Evolutionary conservation across 495 filamentous ascomycete genomes (phyloP), one percentile per base, ranked within the genome.

Genomic region (Astrocystis sublimbata): DNA sequence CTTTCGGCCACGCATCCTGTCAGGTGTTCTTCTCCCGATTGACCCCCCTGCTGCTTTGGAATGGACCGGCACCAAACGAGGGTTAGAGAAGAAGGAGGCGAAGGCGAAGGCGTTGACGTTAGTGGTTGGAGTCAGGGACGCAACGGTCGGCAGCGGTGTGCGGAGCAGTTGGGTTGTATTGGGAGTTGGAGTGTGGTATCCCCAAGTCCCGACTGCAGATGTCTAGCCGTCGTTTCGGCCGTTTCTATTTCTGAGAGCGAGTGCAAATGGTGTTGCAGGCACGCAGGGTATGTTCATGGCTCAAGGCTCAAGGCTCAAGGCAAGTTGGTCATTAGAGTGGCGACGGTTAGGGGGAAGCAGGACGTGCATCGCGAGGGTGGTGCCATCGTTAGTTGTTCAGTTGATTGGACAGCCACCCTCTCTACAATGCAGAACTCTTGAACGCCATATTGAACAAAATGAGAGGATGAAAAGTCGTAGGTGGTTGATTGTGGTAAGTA

Each of bases 321-420:
- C 55, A 68, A 61, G 61, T 63, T n/a, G n/a, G n/a, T n/a, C n/a
- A n/a, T n/a, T n/a, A n/a, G n/a, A n/a, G n/a, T n/a, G n/a, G n/a
- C n/a, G n/a, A n/a, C n/a, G 50, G 36, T 62, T 23, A 42, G 26
- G 47, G 24, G 30, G 60, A 57, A 64, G 28, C 47, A 63, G 40
- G 58, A 59, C 33, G 46, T 68, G 58, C 57, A 64, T 68, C 60
- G 62, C 65, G 78, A 79, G 79, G 78, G 79, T 79, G 79, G 78
- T 77, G 73, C 78, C 79, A 82, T 82, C 69, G 73, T 71, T 43
- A 46, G 52, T 54, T 54, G 45, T 36, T 76, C 65, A 60, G 67
- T 68, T 66, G 68, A 77, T 43, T 70, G 74, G 74, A 68, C 64
- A 58, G 69, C 78, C 78, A 82, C 79, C 79, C 79, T 78, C 76